Base-by-base conservation (phyloP, 768 basidiomycete genomes). In the Mycena galericulata region DNA sequence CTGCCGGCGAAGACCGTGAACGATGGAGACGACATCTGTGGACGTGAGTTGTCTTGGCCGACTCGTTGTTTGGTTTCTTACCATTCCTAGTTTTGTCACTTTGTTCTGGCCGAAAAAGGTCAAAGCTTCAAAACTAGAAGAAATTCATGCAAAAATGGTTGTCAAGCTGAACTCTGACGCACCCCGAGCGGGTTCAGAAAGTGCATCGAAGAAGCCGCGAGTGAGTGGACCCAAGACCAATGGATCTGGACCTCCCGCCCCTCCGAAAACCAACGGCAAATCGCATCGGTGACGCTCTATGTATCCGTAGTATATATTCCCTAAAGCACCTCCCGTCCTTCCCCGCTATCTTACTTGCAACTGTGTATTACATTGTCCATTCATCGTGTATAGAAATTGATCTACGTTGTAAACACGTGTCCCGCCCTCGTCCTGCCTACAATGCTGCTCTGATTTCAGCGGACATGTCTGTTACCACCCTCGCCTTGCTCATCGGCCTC, bases 41-140 rank as follows among this genome's bases (percentile, higher is more conserved):
- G 96, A 94, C 95, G 95, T 97, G 80, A 79, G 95, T 92, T 38
- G 46, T 47, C 47, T 15, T 57, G 45, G 22, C 45, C 65, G 58
- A 12, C n/a, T 20, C 10, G 18, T 45, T 50, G 29, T 46, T 22
- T 45, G 11, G 10, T 38, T 57, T 40, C 56, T 75, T 27, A 61
- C 58, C 20, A 57, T 27, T 18, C 58, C 46, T 50, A 96, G 95
- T 38, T 98, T 98, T 71, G 96, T 98, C 50, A 96, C 95, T 3
- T 85, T 96, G 61, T 98, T 98, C 81, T 98, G 97, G 97, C 97
- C 97, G 7, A 94, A 97, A 84, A 95, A 97, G 80, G 96, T 98
- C 71, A 96, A 93, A 77, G 95, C 96, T 15, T 90, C 88, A 18
- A 98, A 98, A 79, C 83, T 98, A 41, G 94, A 97, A 79, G 95